A percentile compares a stretch with the other conserved stretches of the same genome.
These are phyloP conservation scores for Alternaria sp. DNA, from an alignment of 2,329 filamentous ascomycete species.

Conservation along the genomic window DNA sequence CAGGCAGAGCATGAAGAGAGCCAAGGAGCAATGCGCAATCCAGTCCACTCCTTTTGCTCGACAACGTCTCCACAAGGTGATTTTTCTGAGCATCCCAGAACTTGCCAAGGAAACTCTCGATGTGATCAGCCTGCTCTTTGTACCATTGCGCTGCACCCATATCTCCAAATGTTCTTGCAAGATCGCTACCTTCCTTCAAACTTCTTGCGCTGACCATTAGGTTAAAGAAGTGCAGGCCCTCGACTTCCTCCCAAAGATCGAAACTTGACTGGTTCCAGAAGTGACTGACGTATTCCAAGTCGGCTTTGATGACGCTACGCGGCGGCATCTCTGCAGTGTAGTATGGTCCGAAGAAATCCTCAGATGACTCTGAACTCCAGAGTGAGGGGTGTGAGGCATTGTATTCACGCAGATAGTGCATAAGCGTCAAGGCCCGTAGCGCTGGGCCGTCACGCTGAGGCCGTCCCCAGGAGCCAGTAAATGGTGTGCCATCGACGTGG, in stretches of 20 bases:
- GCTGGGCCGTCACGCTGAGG: slow-evolving; percentile 58
- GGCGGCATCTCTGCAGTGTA: slow-evolving; percentile 51
- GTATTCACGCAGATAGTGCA: slow-evolving; percentile 53
- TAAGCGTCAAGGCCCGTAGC: slow-evolving; percentile 54
- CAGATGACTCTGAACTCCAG: slow-evolving; percentile 38
- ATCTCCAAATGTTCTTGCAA: slow-evolving; percentile 48
- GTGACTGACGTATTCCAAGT: slow-evolving; percentile 56
- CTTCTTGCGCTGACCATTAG: slow-evolving; percentile 51
- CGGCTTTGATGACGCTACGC: slow-evolving; percentile 55
- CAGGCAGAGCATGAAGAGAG: slow-evolving; percentile 47
- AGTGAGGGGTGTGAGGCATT: slow-evolving; percentile 52
- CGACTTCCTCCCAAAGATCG: slow-evolving; percentile 58
- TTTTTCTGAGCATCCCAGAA: slow-evolving; percentile 52
- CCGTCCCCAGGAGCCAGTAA: slow-evolving; percentile 52
- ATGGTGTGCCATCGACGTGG: slow-evolving; percentile 49
- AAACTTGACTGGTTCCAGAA: slow-evolving; percentile 55
- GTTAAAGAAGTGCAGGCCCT: slow-evolving; percentile 55
- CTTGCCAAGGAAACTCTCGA: slow-evolving; percentile 44
- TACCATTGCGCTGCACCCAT: slow-evolving; percentile 53
- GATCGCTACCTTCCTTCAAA: slow-evolving; percentile 45
- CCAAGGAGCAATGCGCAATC: slow-evolving; percentile 53
- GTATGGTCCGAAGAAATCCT: slow-evolving; percentile 45
- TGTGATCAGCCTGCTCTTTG: slow-evolving; percentile 45
- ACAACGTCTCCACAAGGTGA: slow-evolving; percentile 50
- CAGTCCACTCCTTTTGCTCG: slow-evolving; percentile 45